Base-by-base conservation (phyloP, 1,284 basidiomycete species). In the Volvariella volvacea region DNA sequence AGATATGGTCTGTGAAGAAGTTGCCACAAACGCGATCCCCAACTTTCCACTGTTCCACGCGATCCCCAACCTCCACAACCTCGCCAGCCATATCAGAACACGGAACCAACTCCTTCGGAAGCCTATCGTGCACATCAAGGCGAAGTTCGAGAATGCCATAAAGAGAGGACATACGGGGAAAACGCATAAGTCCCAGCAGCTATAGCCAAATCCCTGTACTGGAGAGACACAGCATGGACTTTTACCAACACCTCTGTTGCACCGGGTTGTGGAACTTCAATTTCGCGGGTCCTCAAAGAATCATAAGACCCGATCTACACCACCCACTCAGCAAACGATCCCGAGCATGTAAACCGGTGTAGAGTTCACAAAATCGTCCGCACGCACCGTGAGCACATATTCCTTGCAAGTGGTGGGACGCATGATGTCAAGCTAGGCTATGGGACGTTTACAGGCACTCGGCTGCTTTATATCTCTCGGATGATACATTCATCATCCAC, bases 81-180 rank as follows among this genome's bases (percentile, higher is more conserved):
- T 80, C 75, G 7, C 82, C 81, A 12, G 82, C 79, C 49, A 74
- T 70, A 52, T 85, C 82, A 3, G 80, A 83, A 55, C 70, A 65
- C 1, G 80, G 78, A 14, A 80, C 65, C 2, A 73, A 51, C 32
- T 73, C 56, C 2, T 55, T 52, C 21, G 46, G 51, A 36, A 48
- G 7, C 10, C n/a, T 20, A 40, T n/a, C 4, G 19, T 36, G n/a
- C 6, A 20, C 14, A 8, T 36, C 7, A 20, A 7, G 6, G 8
- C 6, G 14, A 15, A 36, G 4, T 36, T 36, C 7, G 34, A 36
- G 34, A 20, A 15, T 15, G 19, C 14, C 8, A 20, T n/a, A 38
- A 17, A 39, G 16, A 21, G 19, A 22, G 25, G 9, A 37, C 51
- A 21, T 32, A 58, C 56, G 49, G 53, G 14, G 57, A 45, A 32